Evolutionary conservation across 1,139 yeast genomes (phyloP), one percentile per base, ranked within the genome.

Genomic region (Candida sanyaensis): DNA sequence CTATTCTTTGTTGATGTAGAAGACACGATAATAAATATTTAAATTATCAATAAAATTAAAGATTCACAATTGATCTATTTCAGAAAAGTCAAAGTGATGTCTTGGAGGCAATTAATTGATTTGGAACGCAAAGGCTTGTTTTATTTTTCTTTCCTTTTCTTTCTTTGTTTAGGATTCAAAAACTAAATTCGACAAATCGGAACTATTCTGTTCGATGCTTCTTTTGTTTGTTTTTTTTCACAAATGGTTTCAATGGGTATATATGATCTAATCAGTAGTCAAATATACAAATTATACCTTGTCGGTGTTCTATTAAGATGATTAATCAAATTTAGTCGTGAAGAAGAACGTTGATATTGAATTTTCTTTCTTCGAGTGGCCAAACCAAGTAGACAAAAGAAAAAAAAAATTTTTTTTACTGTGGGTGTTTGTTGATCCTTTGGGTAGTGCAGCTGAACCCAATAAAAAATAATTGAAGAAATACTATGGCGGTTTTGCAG

Each of bases 251-350:
- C 28, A 17, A 24, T 31, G 12, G 36, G 41, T 44, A 41, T 55
- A 51, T 53, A 53, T 61, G 68, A 64, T 64, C 69, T 64, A 64
- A 61, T 64, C 68, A 64, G 69, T 64, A 64, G 69, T 64, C 68
- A 60, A 65, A 49, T 50, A 55, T 53, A 57, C 57, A 13, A 28
- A 37, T 23, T 17, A 17, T 17, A 17, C 21, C 21, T 4, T 33
- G 24, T 12, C 12, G 26, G 13, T 27, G 26, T 8, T 28, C 26
- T 32, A 12, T 17, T 42, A 23, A 24, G 29, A 10, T 42, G 34
- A 29, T 36, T 33, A 37, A 29, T 29, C n/a, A n/a, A 28, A 28
- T 23, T n/a, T 32, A 12, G 12, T 7, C 9, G 6, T 17, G 3
- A 17, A 17, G 21, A 17, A 17, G 21, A 17, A 17, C 21, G 21